Percentiles rank a stretch among this genome's conserved stretches.
Conservation (phyloP, 495 filamentous ascomycete genomes). For the Trichocladium antarcticum region DNA sequence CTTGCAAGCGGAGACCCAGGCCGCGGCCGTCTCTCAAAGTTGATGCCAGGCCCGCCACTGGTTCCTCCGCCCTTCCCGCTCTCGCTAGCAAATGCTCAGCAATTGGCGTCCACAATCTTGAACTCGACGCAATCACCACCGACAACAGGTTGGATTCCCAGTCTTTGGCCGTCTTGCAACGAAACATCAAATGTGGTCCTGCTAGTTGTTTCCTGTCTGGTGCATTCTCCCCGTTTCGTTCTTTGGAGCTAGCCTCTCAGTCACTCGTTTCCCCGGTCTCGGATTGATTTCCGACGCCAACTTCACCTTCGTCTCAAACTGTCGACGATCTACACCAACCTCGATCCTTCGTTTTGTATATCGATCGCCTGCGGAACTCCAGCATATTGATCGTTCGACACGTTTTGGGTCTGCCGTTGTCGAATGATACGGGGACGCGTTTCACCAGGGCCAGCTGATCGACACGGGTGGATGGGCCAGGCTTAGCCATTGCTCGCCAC, state of each 20-base stretch:
- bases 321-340: not conserved
- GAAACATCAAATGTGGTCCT: slow-evolving; percentile 11
- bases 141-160: not conserved
- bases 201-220: slow-evolving; percentile 6
- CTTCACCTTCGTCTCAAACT: not conserved
- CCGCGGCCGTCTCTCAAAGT: slow-evolving; percentile 23
- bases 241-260: slow-evolving; percentile 41
- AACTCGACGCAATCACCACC: not conserved
- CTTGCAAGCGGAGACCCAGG: slow-evolving; percentile 17
- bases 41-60: slow-evolving; percentile 7
- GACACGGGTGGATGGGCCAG: slow-evolving; percentile 12
- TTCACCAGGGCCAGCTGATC: slow-evolving; percentile 13
- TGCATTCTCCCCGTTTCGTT: slow-evolving; percentile 22
- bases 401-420: not conserved
- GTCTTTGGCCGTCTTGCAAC: not conserved
- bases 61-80: slow-evolving; percentile 15
- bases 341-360: not conserved
- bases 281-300: not conserved
- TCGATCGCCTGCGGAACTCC: too few species aligned
- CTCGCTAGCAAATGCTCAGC: slow-evolving; percentile 10
- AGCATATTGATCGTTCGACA: not conserved
- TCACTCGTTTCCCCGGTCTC: slow-evolving; percentile 36
- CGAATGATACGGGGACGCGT: not conserved
- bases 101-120: slow-evolving; percentile 11
- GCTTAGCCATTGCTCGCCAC: not conserved